A percentile compares a stretch with the other conserved stretches of the same genome.
Evolutionary conservation across 2,329 filamentous ascomycete species (phyloP).

Genomic region (Beauveria pseudobassiana): DNA sequence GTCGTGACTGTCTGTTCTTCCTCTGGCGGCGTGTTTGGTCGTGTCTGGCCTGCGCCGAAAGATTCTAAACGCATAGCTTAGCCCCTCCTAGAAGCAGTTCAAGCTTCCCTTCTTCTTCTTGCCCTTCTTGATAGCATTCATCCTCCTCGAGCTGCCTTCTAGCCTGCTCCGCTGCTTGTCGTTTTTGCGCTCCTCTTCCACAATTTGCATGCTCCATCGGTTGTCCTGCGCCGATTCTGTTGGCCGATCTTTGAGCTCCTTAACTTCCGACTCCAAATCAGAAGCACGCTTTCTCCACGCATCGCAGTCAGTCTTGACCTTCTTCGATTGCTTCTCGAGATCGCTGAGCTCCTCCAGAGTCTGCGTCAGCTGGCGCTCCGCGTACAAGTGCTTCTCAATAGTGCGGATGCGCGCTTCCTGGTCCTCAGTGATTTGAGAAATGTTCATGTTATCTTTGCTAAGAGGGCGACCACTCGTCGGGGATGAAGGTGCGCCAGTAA

Average conservation of each 20-base stretch:
- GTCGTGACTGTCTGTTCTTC: conserved; percentile 4
- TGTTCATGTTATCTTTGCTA: conserved; percentile 65
- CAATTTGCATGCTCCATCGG: conserved; percentile 71
- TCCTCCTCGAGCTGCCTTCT: conserved; percentile 87
- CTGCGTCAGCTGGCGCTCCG: conserved; percentile 91
- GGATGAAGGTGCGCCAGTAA: conserved; percentile 36
- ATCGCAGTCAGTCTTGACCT: conserved; percentile 85
- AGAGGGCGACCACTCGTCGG: conserved; percentile 59
- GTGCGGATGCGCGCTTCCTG: conserved; percentile 91
- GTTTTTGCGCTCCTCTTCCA: conserved; percentile 92
- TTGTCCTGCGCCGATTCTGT: conserved; percentile 44
- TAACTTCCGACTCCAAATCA: conserved; percentile 65
- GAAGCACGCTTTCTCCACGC: conserved; percentile 81
- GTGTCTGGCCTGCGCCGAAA: conserved; percentile 1
- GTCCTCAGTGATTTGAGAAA: conserved; percentile 81
- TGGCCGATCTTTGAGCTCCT: conserved; percentile 51
- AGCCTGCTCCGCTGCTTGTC: conserved; percentile 82
- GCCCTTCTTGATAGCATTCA: conserved; percentile 80
- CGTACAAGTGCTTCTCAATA: conserved; percentile 92
- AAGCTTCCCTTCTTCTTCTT: conserved; percentile 94
- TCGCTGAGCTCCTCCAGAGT: conserved; percentile 94
- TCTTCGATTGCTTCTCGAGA: conserved; percentile 84
- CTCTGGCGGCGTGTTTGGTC: not conserved
- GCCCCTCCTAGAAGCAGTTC: conserved; percentile 78
- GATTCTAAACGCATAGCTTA: conserved; percentile 16